Evolutionary conservation across 2,329 filamentous ascomycete genomes (phyloP).

Genomic region (Colletotrichum sp.): DNA sequence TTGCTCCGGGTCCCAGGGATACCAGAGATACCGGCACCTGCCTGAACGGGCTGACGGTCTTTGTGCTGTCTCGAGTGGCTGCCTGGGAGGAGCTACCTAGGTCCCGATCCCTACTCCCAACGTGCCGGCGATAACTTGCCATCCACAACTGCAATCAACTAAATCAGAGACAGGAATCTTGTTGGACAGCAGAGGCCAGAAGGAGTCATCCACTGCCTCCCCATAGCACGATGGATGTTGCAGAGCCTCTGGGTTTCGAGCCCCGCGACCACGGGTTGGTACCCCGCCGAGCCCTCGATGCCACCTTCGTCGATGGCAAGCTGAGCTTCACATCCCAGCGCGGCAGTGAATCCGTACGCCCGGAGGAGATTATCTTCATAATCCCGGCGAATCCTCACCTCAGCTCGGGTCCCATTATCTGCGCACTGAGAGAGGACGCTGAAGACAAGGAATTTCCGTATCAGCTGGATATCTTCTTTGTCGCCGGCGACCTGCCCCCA

Average conservation of each 20-base stretch:
- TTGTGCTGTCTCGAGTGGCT: background rate
- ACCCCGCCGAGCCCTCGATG: constrained; percentile 11
- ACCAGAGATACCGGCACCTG: background rate
- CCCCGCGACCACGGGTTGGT: constrained; percentile 9
- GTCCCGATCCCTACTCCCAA: background rate
- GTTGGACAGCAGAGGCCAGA: background rate
- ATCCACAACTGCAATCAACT: background rate
- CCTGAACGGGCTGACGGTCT: background rate
- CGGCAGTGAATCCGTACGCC: constrained; percentile 10
- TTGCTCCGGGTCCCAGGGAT: background rate
- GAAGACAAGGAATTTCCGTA: constrained; percentile 30
- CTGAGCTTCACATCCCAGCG: constrained; percentile 5
- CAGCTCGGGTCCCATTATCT: constrained; percentile 31
- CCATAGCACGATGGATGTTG: background rate
- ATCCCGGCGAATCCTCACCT: background rate
- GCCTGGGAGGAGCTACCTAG: background rate
- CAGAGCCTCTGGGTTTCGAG: constrained; percentile 2
- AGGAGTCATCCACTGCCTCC: background rate
- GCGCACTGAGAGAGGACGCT: constrained; percentile 40
- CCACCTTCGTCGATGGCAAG: constrained; percentile 13
- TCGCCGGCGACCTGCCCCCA: constrained; percentile 37
- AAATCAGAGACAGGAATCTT: background rate
- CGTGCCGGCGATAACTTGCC: background rate
- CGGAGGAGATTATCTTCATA: constrained; percentile 30
- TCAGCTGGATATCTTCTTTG: constrained; percentile 30